Evolutionary conservation across 2,329 filamentous ascomycete genomes (phyloP).

Genomic region (Fusarium paranaense): DNA sequence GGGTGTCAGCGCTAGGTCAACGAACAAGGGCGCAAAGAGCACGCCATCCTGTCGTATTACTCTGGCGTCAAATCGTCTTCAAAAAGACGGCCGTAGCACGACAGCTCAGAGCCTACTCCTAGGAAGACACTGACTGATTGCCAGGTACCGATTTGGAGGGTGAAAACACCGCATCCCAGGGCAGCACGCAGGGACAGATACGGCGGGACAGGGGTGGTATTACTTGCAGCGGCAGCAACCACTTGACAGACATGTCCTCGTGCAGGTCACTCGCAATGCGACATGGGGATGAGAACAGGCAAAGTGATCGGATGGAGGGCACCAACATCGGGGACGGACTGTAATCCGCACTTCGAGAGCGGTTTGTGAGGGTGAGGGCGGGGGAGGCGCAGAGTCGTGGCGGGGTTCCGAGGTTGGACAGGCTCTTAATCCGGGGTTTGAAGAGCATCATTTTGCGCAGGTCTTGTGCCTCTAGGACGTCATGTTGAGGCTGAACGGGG

Average conservation of each 20-base stretch:
- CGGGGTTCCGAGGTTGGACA: slow-evolving; percentile 3
- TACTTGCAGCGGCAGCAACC: slow-evolving; percentile 43
- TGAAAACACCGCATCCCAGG: slow-evolving; percentile 3
- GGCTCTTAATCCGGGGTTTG: slow-evolving; percentile 11
- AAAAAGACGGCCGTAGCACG: background rate
- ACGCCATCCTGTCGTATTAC: background rate
- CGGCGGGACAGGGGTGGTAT: slow-evolving; percentile 27
- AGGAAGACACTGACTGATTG: slow-evolving; percentile 15
- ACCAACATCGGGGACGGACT: slow-evolving; percentile 25
- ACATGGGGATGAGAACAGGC: slow-evolving; percentile 25
- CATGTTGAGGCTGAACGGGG: slow-evolving; percentile 42
- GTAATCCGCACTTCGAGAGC: background rate
- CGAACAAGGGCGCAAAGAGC: background rate
- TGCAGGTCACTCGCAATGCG: slow-evolving; percentile 35
- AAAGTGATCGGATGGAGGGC: slow-evolving; percentile 25
- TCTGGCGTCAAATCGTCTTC: background rate
- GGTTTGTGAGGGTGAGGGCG: slow-evolving; percentile 6
- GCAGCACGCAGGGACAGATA: background rate
- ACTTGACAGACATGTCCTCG: slow-evolving; percentile 41
- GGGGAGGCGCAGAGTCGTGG: slow-evolving; percentile 25
- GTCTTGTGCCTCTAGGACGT: slow-evolving; percentile 3
- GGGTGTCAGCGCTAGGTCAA: background rate
- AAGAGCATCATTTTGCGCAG: background rate
- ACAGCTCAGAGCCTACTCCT: background rate
- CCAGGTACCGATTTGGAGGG: background rate